Evolutionary conservation across 768 basidiomycete species (phyloP).

Genomic region (Macrolepiota albuminosa): DNA sequence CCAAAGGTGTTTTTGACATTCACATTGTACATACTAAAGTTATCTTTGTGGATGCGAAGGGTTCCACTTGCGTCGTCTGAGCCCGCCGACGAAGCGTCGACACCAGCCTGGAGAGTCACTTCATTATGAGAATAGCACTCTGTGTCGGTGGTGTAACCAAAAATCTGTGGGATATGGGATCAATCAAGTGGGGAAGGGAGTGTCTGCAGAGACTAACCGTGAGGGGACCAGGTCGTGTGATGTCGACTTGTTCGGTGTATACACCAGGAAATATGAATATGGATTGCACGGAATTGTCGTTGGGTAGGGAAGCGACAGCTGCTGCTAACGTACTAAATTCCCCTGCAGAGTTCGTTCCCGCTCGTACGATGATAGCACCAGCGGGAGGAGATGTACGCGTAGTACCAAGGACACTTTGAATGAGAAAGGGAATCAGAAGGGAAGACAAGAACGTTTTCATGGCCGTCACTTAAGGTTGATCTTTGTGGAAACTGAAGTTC

Average conservation of each 20-base stretch:
- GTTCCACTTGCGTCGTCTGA: conserved; percentile 47
- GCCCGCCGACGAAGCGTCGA: conserved; percentile 30
- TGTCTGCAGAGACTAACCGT: not conserved
- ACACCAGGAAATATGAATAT: conserved; percentile 48
- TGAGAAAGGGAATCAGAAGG: not conserved
- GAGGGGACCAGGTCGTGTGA: conserved; percentile 34
- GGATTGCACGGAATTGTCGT: conserved; percentile 30
- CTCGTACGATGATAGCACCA: conserved; percentile 37
- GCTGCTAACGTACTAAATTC: conserved; percentile 35
- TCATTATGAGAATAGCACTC: conserved; percentile 33
- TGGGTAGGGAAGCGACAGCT: conserved; percentile 36
- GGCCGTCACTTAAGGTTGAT: not conserved
- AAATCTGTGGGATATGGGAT: conserved; percentile 25
- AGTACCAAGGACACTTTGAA: conserved; percentile 16
- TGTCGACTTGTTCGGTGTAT: conserved; percentile 40
- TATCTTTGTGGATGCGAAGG: conserved; percentile 41
- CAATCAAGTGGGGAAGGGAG: not conserved
- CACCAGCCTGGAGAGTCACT: conserved; percentile 33
- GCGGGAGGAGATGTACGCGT: conserved; percentile 37
- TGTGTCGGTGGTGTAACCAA: conserved; percentile 39
- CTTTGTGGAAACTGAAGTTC: not conserved
- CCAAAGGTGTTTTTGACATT: conserved; percentile 46
- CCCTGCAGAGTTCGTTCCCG: conserved; percentile 32
- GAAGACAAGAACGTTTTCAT: not conserved
- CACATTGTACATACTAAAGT: conserved; percentile 47